Base-by-base conservation (phyloP, 495 filamentous ascomycete species). In the Haplographium delicatum region DNA sequence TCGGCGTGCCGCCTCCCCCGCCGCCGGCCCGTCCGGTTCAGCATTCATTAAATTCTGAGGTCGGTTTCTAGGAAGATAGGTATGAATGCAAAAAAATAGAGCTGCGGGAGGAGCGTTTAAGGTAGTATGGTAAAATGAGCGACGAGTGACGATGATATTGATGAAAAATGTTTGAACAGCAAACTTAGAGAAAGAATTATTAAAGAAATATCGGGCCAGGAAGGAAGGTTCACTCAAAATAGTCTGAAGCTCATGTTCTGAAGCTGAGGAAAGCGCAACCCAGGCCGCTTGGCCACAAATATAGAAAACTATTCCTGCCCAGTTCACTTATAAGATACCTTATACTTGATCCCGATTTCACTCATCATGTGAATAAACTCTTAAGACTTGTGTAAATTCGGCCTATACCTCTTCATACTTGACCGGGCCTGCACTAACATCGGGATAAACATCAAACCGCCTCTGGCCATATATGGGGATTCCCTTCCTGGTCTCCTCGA, bases 401-500 rank as follows among this genome's bases (percentile, higher is more conserved):
- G n/a, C n/a, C n/a, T n/a, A n/a, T n/a, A n/a, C 16, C 11, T 60
- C 60, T 24, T 60, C 57, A 56, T 34, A 57, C 40, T 39, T 58
- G n/a, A 52, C 47, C 3, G 28, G 34, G 11, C 47, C 78, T 59
- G 72, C 58, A 54, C 81, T 87, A 23, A 99, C 81, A 78, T 99
- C 91, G 11, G 88, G 85, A 69, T 99, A 99, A 20, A 99, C 81
- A 70, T 99, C 93, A 67, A 94, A 97, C 57, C 94, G 72, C 53
- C 91, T 76, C 81, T 99, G 94, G 23, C 72, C 76, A 58, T 81
- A 76, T 24, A 97, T 72, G 20, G 94, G 93, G 62, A 97, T 95
- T 15, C 85, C 82, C 67, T 79, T 88, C 65, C 94, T 79, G 40
- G 81, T 80, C 67, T 84, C 80, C 63, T 83, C 77, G 58, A 99